Evolutionary conservation across 2,329 filamentous ascomycete genomes (phyloP).

Genomic region (Xylaria sp.): DNA sequence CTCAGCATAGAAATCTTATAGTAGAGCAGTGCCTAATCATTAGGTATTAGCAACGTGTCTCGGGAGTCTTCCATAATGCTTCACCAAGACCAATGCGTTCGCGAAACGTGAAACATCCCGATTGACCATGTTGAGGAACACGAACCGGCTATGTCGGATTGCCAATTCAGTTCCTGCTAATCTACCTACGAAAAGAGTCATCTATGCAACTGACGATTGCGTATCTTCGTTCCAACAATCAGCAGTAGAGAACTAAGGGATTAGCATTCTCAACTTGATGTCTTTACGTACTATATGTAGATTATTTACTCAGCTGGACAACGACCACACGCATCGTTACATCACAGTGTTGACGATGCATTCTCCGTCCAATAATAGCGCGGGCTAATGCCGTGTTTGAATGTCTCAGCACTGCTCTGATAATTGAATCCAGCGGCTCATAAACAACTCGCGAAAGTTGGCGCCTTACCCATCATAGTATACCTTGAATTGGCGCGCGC

Average conservation of each 20-base stretch:
- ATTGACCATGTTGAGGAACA: neutral
- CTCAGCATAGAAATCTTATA: neutral
- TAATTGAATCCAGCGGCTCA: neutral
- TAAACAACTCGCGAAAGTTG: neutral
- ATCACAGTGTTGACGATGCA: conserved; percentile 10
- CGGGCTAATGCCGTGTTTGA: neutral
- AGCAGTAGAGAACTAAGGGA: neutral
- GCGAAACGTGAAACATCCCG: conserved; percentile 1
- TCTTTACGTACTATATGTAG: neutral
- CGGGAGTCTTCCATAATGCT: neutral
- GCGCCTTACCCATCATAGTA: neutral
- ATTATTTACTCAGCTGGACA: neutral
- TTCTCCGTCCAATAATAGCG: neutral
- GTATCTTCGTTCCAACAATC: neutral
- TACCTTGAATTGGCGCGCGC: neutral
- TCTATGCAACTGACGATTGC: neutral
- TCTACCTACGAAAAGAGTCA: neutral
- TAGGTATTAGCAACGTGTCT: neutral
- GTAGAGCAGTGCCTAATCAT: neutral
- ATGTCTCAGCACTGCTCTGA: neutral
- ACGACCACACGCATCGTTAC: conserved; percentile 11
- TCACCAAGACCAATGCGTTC: neutral
- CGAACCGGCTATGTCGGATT: neutral
- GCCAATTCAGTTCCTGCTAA: neutral
- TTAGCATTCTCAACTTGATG: neutral